A percentile compares a stretch with the other conserved stretches of the same genome.
phyloP scores from a whole-genome alignment of 345 rosid genomes.

The Citrus sp. region DNA sequence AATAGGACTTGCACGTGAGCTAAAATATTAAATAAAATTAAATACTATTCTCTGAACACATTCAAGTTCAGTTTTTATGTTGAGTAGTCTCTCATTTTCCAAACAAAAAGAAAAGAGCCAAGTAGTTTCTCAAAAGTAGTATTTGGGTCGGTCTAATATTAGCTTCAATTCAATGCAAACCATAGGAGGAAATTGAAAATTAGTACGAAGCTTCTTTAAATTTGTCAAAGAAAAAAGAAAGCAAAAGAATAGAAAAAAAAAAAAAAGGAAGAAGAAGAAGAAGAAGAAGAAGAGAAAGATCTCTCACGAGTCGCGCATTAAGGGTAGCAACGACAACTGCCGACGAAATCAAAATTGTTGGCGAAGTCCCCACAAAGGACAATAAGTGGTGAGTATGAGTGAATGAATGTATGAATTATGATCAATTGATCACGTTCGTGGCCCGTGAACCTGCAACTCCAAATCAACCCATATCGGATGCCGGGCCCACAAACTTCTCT shows the following conservation, averaged over 20 bases:
- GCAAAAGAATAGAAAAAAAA: no score
- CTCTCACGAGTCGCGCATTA: neutral
- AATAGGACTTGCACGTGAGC: no score
- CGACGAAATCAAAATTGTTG: neutral
- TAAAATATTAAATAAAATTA: no score
- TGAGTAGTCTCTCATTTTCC: no score
- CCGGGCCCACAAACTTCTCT: neutral
- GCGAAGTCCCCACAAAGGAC: neutral
- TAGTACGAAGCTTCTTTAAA: no score
- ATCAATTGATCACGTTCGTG: neutral
- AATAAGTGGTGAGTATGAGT: neutral
- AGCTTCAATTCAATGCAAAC: neutral
- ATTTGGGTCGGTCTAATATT: no score
- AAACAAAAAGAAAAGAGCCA: neutral
- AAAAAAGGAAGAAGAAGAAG: no score
- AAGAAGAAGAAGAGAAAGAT: neutral
- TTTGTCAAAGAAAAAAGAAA: no score
- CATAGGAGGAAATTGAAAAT: no score
- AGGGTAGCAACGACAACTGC: neutral
- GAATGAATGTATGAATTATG: no score
- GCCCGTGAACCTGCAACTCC: slow-evolving; percentile 8
- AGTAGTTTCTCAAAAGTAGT: neutral
- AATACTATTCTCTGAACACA: no score
- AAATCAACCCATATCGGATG: neutral
- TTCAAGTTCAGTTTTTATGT: no score